These are phyloP conservation scores for Triticum timopheevii DNA, from an alignment of 176 grass and related monocot genomes.

Conservation along the genomic window DNA sequence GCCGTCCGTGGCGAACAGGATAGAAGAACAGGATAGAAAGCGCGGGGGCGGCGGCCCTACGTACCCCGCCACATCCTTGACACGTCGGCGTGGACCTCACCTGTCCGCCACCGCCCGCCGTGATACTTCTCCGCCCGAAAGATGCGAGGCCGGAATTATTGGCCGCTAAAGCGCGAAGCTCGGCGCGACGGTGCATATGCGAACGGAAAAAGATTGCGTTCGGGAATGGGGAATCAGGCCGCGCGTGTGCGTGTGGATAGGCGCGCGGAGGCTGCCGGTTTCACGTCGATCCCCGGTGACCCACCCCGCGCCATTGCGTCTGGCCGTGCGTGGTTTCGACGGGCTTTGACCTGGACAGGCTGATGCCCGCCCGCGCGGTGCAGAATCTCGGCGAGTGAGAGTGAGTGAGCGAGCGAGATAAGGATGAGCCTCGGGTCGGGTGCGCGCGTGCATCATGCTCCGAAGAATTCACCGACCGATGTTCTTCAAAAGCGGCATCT, in stretches of 20 bases:
- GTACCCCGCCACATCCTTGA: neutral
- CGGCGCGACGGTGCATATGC: neutral
- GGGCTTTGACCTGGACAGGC: neutral
- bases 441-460: constrained; percentile 17
- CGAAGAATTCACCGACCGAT: neutral
- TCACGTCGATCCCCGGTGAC: constrained; percentile 23
- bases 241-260: constrained; percentile 15
- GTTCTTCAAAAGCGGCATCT: constrained; percentile 7
- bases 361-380: neutral
- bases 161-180: neutral
- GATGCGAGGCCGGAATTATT: constrained; percentile 13
- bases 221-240: neutral
- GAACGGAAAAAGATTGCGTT: constrained; percentile 4
- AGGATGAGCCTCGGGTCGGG: constrained; percentile 29
- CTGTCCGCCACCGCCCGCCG: neutral
- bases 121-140: neutral
- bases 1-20: constrained; percentile 35
- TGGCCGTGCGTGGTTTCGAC: neutral
- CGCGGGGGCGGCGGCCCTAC: neutral
- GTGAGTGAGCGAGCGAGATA: neutral
- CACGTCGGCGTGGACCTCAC: constrained; percentile 24
- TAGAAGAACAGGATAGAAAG: constrained; percentile 51
- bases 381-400: constrained; percentile 20
- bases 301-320: neutral
- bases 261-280: constrained; percentile 18